phyloP scores from a whole-genome alignment of 2,329 filamentous ascomycete genomes.

The Xylariaceae sp. region DNA sequence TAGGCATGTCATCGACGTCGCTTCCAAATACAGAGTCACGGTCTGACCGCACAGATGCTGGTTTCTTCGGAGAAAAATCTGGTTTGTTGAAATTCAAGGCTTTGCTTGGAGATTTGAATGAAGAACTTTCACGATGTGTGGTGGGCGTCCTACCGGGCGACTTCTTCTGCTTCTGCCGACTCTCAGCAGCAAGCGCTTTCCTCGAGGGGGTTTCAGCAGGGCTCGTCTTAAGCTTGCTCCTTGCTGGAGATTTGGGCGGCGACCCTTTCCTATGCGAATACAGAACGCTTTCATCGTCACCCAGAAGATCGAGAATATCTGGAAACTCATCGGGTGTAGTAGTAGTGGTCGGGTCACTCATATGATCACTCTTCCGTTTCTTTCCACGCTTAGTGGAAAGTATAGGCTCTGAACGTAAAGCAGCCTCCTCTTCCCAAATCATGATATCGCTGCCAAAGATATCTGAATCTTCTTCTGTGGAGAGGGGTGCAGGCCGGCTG shows the following conservation, averaged over 20 bases:
- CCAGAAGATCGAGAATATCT: constrained; percentile 47
- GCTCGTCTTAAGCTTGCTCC: constrained; percentile 24
- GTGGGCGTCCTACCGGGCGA: constrained; percentile 9
- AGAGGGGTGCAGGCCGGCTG: constrained; percentile 35
- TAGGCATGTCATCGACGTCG: constrained; percentile 15
- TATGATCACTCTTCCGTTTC: constrained; percentile 52
- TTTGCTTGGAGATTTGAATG: constrained; percentile 23
- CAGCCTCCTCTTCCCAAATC: constrained; percentile 42
- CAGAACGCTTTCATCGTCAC: constrained; percentile 25
- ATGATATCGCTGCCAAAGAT: constrained; percentile 29
- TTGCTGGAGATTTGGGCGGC: constrained; percentile 34
- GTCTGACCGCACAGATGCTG: constrained; percentile 8
- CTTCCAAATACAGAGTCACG: constrained; percentile 17
- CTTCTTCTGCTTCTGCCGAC: constrained; percentile 11
- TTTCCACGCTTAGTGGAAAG: constrained; percentile 37
- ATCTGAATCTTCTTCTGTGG: constrained; percentile 27
- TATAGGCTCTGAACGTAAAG: constrained; percentile 37
- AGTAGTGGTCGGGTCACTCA: constrained; percentile 31
- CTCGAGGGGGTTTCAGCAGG: constrained; percentile 19
- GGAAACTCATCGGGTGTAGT: constrained; percentile 44
- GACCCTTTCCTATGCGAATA: constrained; percentile 34
- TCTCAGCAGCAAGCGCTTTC: constrained; percentile 2
- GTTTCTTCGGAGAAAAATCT: constrained; percentile 4
- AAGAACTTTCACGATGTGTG: constrained; percentile 21
- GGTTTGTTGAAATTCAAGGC: constrained; percentile 9